phyloP scores from a whole-genome alignment of 306 rosid genomes.

The Trifolium subterraneum region DNA sequence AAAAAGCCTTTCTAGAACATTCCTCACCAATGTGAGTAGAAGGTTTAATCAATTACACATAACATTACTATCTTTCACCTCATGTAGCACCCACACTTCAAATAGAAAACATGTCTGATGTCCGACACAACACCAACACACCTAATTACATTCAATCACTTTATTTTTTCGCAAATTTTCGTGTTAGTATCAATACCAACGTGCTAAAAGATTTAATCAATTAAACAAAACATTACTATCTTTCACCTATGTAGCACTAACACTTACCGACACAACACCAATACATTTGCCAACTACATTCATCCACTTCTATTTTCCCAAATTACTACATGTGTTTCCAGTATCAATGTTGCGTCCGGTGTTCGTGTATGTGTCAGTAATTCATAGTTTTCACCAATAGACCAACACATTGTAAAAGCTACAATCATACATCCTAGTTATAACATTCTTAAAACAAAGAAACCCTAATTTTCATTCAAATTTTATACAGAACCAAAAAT shows the following conservation, averaged over 20 bases:
- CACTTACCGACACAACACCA: neutral
- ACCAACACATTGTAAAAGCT: neutral
- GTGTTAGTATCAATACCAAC: neutral
- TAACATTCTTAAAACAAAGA: neutral
- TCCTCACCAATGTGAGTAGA: neutral
- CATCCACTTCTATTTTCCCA: too few species aligned
- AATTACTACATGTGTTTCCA: too few species aligned
- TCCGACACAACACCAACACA: too few species aligned
- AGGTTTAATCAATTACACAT: neutral
- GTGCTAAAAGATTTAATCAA: neutral
- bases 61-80: neutral
- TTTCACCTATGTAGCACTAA: neutral
- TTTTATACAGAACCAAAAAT: neutral
- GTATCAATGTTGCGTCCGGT: neutral
- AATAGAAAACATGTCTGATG: neutral
- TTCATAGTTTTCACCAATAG: neutral
- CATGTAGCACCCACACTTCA: neutral
- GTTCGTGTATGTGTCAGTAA: neutral
- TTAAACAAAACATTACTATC: neutral
- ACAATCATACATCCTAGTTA: slow-evolving; percentile 29
- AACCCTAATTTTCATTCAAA: neutral
- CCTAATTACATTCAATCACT: too few species aligned
- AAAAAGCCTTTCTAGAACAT: neutral
- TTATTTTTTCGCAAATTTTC: too few species aligned
- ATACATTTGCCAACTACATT: too few species aligned